Evolutionary conservation across 1,284 basidiomycete genomes (phyloP).

Genomic region (Bjerkandera adusta): DNA sequence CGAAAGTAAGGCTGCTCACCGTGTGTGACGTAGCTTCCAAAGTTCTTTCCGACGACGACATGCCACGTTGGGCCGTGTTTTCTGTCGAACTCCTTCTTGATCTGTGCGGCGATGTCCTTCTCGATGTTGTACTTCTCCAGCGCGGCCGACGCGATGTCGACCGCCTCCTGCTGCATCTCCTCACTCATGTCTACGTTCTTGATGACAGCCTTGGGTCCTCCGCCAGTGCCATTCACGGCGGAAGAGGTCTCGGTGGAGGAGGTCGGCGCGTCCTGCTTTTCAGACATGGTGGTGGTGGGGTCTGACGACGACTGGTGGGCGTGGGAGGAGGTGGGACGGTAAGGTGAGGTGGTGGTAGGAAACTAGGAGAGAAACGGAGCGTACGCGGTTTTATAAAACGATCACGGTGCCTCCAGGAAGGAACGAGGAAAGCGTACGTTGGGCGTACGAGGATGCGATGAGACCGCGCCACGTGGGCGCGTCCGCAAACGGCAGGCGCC

Average conservation of each 20-base stretch:
- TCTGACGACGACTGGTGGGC: not conserved
- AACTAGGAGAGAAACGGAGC: too few relatives aligned
- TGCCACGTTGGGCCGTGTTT: conserved; percentile 95
- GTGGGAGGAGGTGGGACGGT: not conserved
- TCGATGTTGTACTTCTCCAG: conserved; percentile 92
- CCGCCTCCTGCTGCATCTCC: conserved; percentile 92
- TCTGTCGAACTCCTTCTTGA: conserved; percentile 97
- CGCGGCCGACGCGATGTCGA: conserved; percentile 84
- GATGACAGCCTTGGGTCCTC: conserved; percentile 84
- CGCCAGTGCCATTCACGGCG: conserved; percentile 34
- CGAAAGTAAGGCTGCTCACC: conserved; percentile 54
- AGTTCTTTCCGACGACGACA: conserved; percentile 96
- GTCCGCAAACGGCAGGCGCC: too few relatives aligned
- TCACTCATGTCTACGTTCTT: conserved; percentile 98
- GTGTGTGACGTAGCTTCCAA: conserved; percentile 96
- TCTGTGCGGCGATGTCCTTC: conserved; percentile 96
- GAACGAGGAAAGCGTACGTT: too few relatives aligned
- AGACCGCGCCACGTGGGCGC: too few relatives aligned
- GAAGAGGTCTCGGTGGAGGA: conserved; percentile 52
- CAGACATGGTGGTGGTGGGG: conserved; percentile 45
- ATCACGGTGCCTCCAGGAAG: too few relatives aligned
- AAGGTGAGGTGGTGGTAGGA: not conserved
- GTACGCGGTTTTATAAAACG: too few relatives aligned
- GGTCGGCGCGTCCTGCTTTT: conserved; percentile 58
- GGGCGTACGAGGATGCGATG: too few relatives aligned